phyloP scores from a whole-genome alignment of 257 asterid genomes.

The Linderniella brevidens region DNA sequence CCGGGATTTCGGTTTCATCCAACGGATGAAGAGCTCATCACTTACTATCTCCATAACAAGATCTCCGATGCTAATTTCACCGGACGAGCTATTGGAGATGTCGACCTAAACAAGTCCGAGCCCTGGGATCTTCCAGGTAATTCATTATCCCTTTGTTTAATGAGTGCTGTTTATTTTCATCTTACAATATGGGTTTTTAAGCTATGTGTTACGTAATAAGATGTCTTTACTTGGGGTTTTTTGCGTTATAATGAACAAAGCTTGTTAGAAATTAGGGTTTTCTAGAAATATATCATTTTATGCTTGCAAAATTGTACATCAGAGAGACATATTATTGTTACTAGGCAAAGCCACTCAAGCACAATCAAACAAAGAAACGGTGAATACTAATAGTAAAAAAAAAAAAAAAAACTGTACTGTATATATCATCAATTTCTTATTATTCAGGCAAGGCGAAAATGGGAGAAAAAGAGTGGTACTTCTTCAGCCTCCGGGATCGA shows the following conservation, averaged over 20 bases:
- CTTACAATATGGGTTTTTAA: not conserved
- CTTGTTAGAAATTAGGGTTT: no score
- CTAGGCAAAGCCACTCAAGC: no score
- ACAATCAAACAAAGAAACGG: no score
- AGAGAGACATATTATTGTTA: no score
- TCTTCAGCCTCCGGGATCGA: slow-evolving; percentile 80
- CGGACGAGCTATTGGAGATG: slow-evolving; percentile 72
- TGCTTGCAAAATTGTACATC: no score
- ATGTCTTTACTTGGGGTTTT: not conserved
- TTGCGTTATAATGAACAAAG: no score
- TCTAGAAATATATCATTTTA: no score
- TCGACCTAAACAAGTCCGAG: slow-evolving; percentile 85
- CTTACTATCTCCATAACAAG: slow-evolving; percentile 60
- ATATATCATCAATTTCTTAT: not conserved
- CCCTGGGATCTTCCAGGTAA: slow-evolving; percentile 95
- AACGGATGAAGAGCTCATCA: slow-evolving; percentile 75
- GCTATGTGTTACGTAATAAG: no score
- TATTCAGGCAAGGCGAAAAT: slow-evolving; percentile 86
- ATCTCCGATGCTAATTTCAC: slow-evolving; percentile 60
- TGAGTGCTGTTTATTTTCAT: not conserved
- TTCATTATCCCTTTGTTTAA: slow-evolving; percentile 6
- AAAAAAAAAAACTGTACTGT: not conserved
- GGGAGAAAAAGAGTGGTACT: slow-evolving; percentile 94
- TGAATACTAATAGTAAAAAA: not conserved
- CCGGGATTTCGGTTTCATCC: slow-evolving; percentile 91